Base-by-base conservation (phyloP, 768 basidiomycete genomes). In the Fomitopsis serialis region DNA sequence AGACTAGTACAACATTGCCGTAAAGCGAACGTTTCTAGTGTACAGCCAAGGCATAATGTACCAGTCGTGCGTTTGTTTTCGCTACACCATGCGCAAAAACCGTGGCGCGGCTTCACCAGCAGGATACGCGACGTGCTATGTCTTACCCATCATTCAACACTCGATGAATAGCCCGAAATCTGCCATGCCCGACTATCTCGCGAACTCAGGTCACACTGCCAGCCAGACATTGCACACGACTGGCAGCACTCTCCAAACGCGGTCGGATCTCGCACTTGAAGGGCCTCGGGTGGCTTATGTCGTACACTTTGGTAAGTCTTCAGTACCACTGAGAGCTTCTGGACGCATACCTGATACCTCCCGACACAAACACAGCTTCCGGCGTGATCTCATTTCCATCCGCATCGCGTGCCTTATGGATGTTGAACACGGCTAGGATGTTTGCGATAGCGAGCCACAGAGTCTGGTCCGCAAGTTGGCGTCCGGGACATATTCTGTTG, bases 361-460 rank as follows among this genome's bases (percentile, higher is more conserved):
- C 37, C 6, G 19, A 40, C 37, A 15, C 13, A 17, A 40, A 40
- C 4, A 15, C 37, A 6, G 37, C 37, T 6, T 40, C 15, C 6
- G 72, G 70, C 11, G 70, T 70, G n/a, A 76, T 67, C 27, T 69
- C 71, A n/a, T 67, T 61, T 7, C 76, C 79, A 19, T 70, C 54
- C 36, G 68, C 69, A 61, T 79, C 77, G n/a, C 67, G 43, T 0
- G 70, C 68, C 54, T 71, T 74, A 2, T 64, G 62, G 27, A 83
- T 72, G 54, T 77, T 67, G 60, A 81, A 71, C 12, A 74, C 65
- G 10, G 46, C 24, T 3, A 48, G 46, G 5, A 48, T 48, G 10
- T 4, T 48, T 22, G 27, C 46, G 10, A 35, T 35, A 10, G 46
- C 46, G 24, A 48, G 10, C 46, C 46, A 48, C 13, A 48, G 10